phyloP scores from a whole-genome alignment of 2,329 filamentous ascomycete genomes.

The Exophiala viscosa region DNA sequence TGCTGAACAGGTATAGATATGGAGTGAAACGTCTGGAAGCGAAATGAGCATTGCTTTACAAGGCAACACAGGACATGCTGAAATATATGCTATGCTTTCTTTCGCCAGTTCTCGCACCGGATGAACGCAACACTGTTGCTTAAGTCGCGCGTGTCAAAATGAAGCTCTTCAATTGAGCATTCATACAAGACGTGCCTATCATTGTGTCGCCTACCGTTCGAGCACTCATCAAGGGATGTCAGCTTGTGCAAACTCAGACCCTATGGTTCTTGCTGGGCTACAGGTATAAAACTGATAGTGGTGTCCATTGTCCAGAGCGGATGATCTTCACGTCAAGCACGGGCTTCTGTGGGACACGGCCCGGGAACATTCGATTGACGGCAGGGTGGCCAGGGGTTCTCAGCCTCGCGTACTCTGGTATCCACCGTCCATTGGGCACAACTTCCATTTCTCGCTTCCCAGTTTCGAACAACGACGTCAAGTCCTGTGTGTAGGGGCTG shows the following conservation, averaged over 20 bases:
- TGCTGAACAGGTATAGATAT: neutral
- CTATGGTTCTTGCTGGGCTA: no score
- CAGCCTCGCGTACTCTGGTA: neutral
- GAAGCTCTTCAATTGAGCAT: no score
- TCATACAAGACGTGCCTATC: no score
- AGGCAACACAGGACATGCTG: neutral
- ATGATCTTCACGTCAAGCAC: no score
- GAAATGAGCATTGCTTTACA: neutral
- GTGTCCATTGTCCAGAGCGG: no score
- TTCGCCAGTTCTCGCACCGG: neutral
- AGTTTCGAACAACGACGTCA: neutral
- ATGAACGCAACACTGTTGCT: neutral
- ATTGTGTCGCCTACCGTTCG: no score
- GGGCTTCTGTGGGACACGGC: no score
- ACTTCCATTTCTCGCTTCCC: neutral
- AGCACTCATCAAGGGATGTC: no score
- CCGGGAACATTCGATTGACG: neutral
- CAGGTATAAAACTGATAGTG: no score
- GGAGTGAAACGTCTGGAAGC: neutral
- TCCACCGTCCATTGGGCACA: neutral
- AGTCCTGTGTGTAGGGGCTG: neutral
- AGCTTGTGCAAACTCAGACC: no score
- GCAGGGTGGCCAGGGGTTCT: neutral
- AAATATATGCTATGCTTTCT: neutral
- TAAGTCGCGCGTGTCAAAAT: no score